A percentile compares a stretch with the other conserved stretches of the same genome.
phyloP scores from a whole-genome alignment of 1,284 basidiomycete genomes.

The Ceratobasidium theobromae region DNA sequence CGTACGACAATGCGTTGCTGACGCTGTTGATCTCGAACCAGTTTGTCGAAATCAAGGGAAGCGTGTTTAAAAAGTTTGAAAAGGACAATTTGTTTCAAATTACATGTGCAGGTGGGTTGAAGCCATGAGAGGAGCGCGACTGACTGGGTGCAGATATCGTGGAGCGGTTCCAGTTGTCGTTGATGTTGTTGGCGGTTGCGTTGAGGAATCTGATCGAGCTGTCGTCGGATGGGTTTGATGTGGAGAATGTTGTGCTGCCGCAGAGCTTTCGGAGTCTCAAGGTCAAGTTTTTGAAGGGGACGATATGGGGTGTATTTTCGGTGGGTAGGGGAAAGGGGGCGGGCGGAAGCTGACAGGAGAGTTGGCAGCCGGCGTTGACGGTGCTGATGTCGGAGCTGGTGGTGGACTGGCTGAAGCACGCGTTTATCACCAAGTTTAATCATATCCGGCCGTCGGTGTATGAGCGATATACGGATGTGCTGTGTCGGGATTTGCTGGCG shows the following conservation, averaged over 20 bases:
- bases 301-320: conserved; percentile 85
- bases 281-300: conserved; percentile 43
- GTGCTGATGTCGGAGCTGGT: conserved; percentile 91
- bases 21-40: conserved; percentile 97
- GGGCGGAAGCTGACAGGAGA: neutral
- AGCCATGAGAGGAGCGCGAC: neutral
- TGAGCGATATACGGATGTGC: conserved; percentile 92
- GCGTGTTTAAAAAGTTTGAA: conserved; percentile 99
- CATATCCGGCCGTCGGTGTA: conserved; percentile 95
- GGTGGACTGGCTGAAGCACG: conserved; percentile 99
- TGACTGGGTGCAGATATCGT: conserved; percentile 75
- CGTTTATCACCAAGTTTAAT: conserved; percentile 98
- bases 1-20: conserved; percentile 94
- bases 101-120: conserved; percentile 81
- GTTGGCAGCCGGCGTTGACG: conserved; percentile 77
- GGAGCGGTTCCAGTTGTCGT: conserved; percentile 89
- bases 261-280: conserved; percentile 83
- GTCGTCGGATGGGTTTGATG: conserved; percentile 83
- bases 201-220: conserved; percentile 96
- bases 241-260: conserved; percentile 66
- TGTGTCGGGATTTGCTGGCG: conserved; percentile 85
- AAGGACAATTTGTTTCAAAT: conserved; percentile 99
- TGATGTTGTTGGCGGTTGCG: conserved; percentile 92
- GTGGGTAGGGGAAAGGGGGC: conserved; percentile 49
- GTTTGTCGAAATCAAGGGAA: conserved; percentile 99